Evolutionary conservation across 2,329 filamentous ascomycete species (phyloP), one percentile per base, ranked within the genome.

Genomic region (Mollisiaceae sp.): DNA sequence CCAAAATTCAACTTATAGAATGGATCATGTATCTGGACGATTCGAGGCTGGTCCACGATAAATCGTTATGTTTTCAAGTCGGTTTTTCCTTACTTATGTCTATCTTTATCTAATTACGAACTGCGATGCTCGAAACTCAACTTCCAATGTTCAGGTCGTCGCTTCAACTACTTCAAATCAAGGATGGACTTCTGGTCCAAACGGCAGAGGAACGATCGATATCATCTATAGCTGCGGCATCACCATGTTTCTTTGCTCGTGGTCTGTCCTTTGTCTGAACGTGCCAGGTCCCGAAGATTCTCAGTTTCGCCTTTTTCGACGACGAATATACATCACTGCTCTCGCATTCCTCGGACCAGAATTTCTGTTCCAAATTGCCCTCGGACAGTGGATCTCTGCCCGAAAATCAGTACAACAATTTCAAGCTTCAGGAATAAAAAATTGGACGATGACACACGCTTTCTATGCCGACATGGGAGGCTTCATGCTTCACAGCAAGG

Each of bases 381-480:
- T 77, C 0, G 78, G 77, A 0, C 78, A 80, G 65, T 77, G 75
- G 57, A 59, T 64, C 0, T 78, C 75, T 32, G 78, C 78, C 9
- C 66, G 73, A 14, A 62, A 68, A 27, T 79, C 77, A 4, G 74
- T 79, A n/a, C 69, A 71, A 59, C 71, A 68, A 18, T 72, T 74
- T 38, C 47, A 52, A 14, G 59, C 27, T 2, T 58, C 59, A 12
- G 59, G 64, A 2, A 39, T 58, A 8, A 39, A 47, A 0, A 64
- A 73, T 1, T 82, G 80, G 80, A 80, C 77, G 0, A 71, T 79
- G 58, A 75, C 72, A 11, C 76, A 82, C 59, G 79, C 75, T 0
- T 81, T 82, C 66, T 79, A 76, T 61, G 78, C 75, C 2, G 78
- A 81, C 58, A 80, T 79, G 75, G 80, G 80, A 0, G 79, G 80